Percentiles rank a stretch among this genome's conserved stretches.
Conservation (phyloP, 2,329 filamentous ascomycete species). For the Ophiobolus disseminans region DNA sequence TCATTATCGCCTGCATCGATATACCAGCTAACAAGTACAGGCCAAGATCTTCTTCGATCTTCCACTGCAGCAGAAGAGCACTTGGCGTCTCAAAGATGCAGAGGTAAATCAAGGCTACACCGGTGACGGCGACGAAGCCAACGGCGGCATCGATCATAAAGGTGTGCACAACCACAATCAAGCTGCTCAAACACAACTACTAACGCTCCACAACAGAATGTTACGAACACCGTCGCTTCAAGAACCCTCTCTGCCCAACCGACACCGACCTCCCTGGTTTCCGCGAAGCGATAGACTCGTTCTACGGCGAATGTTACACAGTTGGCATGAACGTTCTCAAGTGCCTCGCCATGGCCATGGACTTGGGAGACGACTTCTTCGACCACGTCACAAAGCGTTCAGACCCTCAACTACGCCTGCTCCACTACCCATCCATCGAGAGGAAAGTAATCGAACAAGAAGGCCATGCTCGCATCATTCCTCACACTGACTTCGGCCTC, state of each 20-base stretch:
- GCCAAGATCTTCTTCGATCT: conserved; percentile 47
- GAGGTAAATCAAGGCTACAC: conserved; percentile 51
- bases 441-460: conserved; percentile 28
- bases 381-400: conserved; percentile 29
- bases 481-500: conserved; percentile 43
- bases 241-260: conserved; percentile 27
- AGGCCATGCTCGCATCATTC: conserved; percentile 34
- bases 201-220: conserved; percentile 12
- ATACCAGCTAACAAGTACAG: conserved; percentile 15
- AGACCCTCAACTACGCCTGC: conserved; percentile 36
- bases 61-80: conserved; percentile 39
- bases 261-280: conserved; percentile 30
- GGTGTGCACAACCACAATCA: neutral
- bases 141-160: conserved; percentile 41
- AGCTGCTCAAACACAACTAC: neutral
- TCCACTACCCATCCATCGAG: conserved; percentile 38
- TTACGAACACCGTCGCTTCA: conserved; percentile 31
- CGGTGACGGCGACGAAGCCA: conserved; percentile 43
- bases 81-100: conserved; percentile 48
- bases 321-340: conserved; percentile 31
- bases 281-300: conserved; percentile 31
- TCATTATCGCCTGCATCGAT: neutral
- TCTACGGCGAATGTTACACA: conserved; percentile 30
- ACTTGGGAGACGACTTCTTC: conserved; percentile 35
- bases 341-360: conserved; percentile 37